Conservation (phyloP, 805 yeast species). For the Phaffomyces antillensis region DNA sequence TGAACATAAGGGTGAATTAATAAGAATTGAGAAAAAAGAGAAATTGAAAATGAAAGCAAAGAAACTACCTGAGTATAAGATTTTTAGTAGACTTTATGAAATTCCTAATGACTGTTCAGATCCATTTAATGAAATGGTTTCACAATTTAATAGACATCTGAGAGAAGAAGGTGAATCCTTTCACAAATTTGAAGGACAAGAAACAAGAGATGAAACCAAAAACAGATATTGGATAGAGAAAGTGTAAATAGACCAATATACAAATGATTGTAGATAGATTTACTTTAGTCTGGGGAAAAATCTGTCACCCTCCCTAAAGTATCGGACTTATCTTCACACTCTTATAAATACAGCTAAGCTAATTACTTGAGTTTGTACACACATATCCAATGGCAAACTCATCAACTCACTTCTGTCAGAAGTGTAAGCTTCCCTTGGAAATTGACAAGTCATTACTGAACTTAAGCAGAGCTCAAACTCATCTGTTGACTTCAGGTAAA, state of each 20-base stretch:
- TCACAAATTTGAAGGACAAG: constrained; percentile 16
- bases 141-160: constrained; percentile 15
- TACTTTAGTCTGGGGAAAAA: too few relatives aligned
- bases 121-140: constrained; percentile 26
- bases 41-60: constrained; percentile 17
- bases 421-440: constrained; percentile 52
- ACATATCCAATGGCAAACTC: constrained; percentile 1
- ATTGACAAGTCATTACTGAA: constrained; percentile 50
- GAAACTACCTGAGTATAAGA: constrained; percentile 17
- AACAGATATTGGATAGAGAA: constrained; percentile 24
- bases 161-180: constrained; percentile 18
- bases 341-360: not conserved
- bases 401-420: constrained; percentile 40
- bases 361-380: not conserved
- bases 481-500: constrained; percentile 39
- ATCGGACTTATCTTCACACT: not conserved
- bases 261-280: too few relatives aligned
- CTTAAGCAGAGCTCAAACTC: constrained; percentile 47
- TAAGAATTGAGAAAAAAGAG: constrained; percentile 8
- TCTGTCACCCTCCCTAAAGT: too few relatives aligned
- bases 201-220: constrained; percentile 17
- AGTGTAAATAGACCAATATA: constrained; percentile 8
- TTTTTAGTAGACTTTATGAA: constrained; percentile 20
- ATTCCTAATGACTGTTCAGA: constrained; percentile 17
- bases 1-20: constrained; percentile 11